A percentile compares a stretch with the other conserved stretches of the same genome.
Conservation (phyloP, 2,329 filamentous ascomycete genomes). For the Colletotrichum sp. region DNA sequence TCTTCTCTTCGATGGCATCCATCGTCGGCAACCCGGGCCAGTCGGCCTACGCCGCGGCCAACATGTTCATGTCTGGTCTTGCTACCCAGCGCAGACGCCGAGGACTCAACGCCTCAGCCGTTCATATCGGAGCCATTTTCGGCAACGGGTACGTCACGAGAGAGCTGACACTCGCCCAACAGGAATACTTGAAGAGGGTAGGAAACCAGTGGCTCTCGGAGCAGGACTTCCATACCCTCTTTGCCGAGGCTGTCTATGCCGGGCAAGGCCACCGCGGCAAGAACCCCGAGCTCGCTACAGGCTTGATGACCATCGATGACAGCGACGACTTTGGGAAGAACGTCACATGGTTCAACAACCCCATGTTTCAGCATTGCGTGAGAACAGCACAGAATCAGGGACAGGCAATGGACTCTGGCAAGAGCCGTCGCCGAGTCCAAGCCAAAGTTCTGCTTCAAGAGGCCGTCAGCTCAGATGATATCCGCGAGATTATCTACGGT, state of each 20-base stretch:
- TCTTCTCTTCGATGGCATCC: conserved; percentile 33
- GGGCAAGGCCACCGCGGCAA: conserved; percentile 24
- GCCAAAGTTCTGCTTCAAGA: background rate
- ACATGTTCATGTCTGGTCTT: conserved; percentile 44
- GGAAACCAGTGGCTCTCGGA: conserved; percentile 21
- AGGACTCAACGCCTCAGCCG: conserved; percentile 39
- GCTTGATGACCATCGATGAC: background rate
- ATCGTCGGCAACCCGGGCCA: conserved; percentile 40
- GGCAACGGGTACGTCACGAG: conserved; percentile 45
- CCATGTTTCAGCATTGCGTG: background rate
- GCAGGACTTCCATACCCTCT: conserved; percentile 41
- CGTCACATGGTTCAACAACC: background rate
- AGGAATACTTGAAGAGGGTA: background rate
- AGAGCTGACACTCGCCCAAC: conserved; percentile 2
- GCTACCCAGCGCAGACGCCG: conserved; percentile 36
- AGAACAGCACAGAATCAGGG: background rate
- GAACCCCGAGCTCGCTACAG: background rate
- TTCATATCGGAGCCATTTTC: conserved; percentile 41
- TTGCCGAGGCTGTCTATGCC: conserved; percentile 44
- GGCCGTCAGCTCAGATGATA: background rate
- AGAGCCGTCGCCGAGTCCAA: background rate
- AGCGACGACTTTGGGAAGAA: background rate
- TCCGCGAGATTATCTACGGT: background rate
- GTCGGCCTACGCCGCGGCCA: conserved; percentile 49
- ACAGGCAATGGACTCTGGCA: background rate